Conservation (phyloP, 768 basidiomycete species). For the Chalciporus chontae region DNA sequence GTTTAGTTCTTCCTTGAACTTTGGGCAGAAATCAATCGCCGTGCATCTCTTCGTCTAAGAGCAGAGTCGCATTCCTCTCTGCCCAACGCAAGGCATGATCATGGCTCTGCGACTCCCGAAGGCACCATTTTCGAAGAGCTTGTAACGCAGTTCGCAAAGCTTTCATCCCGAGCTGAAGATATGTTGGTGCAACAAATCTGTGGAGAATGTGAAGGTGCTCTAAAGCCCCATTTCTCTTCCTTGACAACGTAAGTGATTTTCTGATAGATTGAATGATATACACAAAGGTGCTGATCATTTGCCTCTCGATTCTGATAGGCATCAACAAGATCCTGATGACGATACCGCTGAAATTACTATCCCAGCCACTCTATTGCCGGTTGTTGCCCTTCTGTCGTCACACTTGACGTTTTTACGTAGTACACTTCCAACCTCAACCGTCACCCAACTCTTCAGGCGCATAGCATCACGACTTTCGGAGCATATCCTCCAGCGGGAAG, state of each 20-base stretch:
- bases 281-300: not conserved
- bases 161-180: conserved; percentile 74
- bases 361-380: conserved; percentile 67
- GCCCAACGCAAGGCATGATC: conserved; percentile 24
- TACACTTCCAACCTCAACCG: conserved; percentile 54
- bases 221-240: conserved; percentile 69
- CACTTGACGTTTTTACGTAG: conserved; percentile 67
- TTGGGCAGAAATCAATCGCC: conserved; percentile 73
- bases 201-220: conserved; percentile 71
- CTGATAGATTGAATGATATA: not conserved
- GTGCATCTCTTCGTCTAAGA: conserved; percentile 53
- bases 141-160: conserved; percentile 55
- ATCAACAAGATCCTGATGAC: conserved; percentile 9
- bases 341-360: conserved; percentile 41
- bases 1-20: conserved; percentile 88
- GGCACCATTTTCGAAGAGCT: conserved; percentile 81
- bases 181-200: conserved; percentile 83
- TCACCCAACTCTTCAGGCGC: conserved; percentile 69
- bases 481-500: conserved; percentile 79
- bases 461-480: conserved; percentile 68
- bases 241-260: conserved; percentile 39
- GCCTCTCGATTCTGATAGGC: conserved; percentile 7
- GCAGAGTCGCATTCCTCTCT: conserved; percentile 48
- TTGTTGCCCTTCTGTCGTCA: conserved; percentile 77
- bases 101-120: conserved; percentile 37